Percentiles rank a stretch among this genome's conserved stretches.
These are phyloP conservation scores for Pseudogymnoascus sp. DNA, from an alignment of 2,329 filamentous ascomycete genomes.

Conservation along the genomic window DNA sequence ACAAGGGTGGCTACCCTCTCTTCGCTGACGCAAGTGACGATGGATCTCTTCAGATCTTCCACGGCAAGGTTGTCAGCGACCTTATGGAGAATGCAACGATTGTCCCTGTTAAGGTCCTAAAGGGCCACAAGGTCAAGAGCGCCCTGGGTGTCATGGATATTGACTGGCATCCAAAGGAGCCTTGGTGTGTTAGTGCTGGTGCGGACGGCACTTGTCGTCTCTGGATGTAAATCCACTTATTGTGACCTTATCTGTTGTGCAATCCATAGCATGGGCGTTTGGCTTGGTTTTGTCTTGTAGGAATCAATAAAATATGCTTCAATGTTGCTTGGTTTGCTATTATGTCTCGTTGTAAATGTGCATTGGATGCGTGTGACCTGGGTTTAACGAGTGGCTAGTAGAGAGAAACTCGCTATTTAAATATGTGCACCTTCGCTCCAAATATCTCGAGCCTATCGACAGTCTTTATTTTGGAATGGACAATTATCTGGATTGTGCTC, in stretches of 20 bases:
- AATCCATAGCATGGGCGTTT: conserved; percentile 11
- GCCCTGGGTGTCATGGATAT: conserved; percentile 87
- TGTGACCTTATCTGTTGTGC: conserved; percentile 3
- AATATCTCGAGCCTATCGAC: background rate
- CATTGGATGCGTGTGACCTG: background rate
- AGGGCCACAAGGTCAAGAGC: conserved; percentile 78
- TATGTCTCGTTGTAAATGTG: background rate
- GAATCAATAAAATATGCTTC: conserved; percentile 10
- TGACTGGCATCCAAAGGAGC: conserved; percentile 91
- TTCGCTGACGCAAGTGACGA: conserved; percentile 96
- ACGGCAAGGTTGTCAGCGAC: conserved; percentile 90
- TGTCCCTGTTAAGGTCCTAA: conserved; percentile 89
- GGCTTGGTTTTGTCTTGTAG: conserved; percentile 8
- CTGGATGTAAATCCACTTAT: conserved; percentile 54
- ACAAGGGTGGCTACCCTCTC: conserved; percentile 68
- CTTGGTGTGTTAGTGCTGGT: conserved; percentile 90
- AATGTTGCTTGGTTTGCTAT: background rate
- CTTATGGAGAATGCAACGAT: conserved; percentile 95
- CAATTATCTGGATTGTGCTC: background rate
- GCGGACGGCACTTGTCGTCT: conserved; percentile 87
- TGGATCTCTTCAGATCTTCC: conserved; percentile 90
- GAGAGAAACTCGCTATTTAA: background rate
- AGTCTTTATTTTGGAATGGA: background rate
- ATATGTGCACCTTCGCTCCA: background rate
- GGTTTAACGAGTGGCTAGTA: background rate